Base-by-base conservation (phyloP, 305 asterid genomes). In the Fraxinus greggii region DNA sequence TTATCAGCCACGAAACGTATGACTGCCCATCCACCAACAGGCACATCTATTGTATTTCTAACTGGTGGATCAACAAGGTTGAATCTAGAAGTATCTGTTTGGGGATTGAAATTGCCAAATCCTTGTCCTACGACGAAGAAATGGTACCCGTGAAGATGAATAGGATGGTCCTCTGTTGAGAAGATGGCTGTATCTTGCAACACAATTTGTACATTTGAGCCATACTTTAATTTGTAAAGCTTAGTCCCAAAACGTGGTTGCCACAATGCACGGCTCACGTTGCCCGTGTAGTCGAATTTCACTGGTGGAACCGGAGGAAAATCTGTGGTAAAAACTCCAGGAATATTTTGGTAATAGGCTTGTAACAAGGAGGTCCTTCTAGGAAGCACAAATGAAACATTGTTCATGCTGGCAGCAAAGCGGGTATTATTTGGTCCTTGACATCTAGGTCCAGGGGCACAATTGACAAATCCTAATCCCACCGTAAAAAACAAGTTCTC, bases 381-480 rank as follows among this genome's bases (percentile, higher is more conserved):
- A 1, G 94, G 94, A 0, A 89, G 84, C 13, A 90, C 82, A 26
- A 86, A 83, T 0, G 93, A 88, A 2, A 90, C 83, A 9, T 90
- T 90, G 81, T 90, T 90, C 85, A 87, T 85, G 28, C 92, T 88
- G 0, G 94, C 90, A 3, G 94, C 85, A 38, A 90, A 83, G 0
- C 89, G 83, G 0, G 92, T 86, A 72, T 86, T 84, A 15, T 87
- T 89, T 2, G 92, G 92, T 17, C 91, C 92, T 77, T 89, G 94
- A 80, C 92, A 90, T 72, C 79, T 78, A 3, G 92, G 90, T 21
- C 91, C 91, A 3, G 92, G 88, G 0, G 82, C 75, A 87, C 92
- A 90, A 38, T 85, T 86, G 5, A 87, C 81, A 1, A 86, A 51
- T 23, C 92, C 93, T 69, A 87, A 82, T 63, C 94, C 94, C 1